Evolutionary conservation across 2,329 filamentous ascomycete species (phyloP).

Genomic region (Phyllosticta ampelicida): DNA sequence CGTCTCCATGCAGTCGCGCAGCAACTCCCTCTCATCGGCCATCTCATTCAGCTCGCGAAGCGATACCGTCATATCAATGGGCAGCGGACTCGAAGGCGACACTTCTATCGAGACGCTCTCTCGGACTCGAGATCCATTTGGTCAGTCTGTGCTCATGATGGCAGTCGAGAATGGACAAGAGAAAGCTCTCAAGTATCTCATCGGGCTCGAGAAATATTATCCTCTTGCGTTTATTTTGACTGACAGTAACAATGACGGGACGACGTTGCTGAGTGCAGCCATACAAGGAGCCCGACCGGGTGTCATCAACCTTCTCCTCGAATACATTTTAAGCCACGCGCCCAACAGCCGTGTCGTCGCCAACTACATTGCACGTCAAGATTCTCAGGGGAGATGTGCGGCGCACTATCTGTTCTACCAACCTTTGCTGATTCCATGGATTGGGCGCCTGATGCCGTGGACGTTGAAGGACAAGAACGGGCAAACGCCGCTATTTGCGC

Average conservation of each 20-base stretch:
- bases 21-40: conserved; percentile 76
- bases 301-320: conserved; percentile 63
- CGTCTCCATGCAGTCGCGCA: conserved; percentile 83
- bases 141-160: conserved; percentile 67
- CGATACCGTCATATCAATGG: conserved; percentile 63
- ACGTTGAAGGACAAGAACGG: conserved; percentile 87
- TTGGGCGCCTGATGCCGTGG: conserved; percentile 78
- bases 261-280: conserved; percentile 78
- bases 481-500: conserved; percentile 91
- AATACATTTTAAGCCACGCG: conserved; percentile 51
- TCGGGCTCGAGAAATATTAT: conserved; percentile 69
- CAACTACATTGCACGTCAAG: conserved; percentile 63
- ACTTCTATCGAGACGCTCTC: conserved; percentile 70
- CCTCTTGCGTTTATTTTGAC: conserved; percentile 59
- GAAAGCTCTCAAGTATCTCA: conserved; percentile 65
- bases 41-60: conserved; percentile 73
- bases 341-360: conserved; percentile 46
- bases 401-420: conserved; percentile 96
- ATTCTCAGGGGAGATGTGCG: conserved; percentile 75
- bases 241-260: conserved; percentile 82
- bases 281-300: conserved; percentile 72
- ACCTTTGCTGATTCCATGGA: conserved; percentile 63
- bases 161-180: conserved; percentile 50
- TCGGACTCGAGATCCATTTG: conserved; percentile 57
- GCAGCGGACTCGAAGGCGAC: conserved; percentile 70